Conservation (phyloP, 805 yeast species). For the Candida boidinii region DNA sequence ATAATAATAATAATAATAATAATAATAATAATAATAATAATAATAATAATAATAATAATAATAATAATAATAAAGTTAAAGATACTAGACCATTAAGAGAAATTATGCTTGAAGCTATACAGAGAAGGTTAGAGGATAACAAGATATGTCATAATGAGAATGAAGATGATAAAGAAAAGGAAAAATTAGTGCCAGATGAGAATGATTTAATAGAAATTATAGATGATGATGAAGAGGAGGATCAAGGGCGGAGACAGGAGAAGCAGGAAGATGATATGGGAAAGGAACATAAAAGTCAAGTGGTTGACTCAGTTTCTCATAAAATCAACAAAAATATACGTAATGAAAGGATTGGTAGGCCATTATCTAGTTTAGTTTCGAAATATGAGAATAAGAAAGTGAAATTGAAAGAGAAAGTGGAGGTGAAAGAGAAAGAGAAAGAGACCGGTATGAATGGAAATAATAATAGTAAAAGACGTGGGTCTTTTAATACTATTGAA, state of each 20-base stretch:
- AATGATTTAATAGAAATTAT: slow-evolving; percentile 36
- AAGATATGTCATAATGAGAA: slow-evolving; percentile 34
- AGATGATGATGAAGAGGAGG: slow-evolving; percentile 8
- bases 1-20: slow-evolving; percentile 11
- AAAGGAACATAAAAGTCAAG: slow-evolving; percentile 1
- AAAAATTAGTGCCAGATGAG: slow-evolving; percentile 27
- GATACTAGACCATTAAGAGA: slow-evolving; percentile 26
- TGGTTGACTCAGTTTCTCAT: no score
- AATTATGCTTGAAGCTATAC: slow-evolving; percentile 52
- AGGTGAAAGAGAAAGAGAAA: no score
- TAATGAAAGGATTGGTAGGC: no score
- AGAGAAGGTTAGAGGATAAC: slow-evolving; percentile 44
- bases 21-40: slow-evolving; percentile 7
- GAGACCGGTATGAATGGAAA: no score
- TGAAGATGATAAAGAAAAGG: slow-evolving; percentile 12
- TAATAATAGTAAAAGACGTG: no score
- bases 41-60: slow-evolving; percentile 4
- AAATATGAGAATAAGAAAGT: no score
- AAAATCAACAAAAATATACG: no score
- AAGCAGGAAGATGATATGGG: slow-evolving; percentile 1
- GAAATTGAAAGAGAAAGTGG: no score
- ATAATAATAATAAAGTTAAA: neutral
- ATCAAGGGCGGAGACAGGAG: slow-evolving; percentile 4
- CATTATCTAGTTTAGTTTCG: no score
- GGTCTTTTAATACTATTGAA: no score